Evolutionary conservation across 352 stramenopile genomes (phyloP), one percentile per base, ranked within the genome.

Genomic region (Phytophthora tubulina): DNA sequence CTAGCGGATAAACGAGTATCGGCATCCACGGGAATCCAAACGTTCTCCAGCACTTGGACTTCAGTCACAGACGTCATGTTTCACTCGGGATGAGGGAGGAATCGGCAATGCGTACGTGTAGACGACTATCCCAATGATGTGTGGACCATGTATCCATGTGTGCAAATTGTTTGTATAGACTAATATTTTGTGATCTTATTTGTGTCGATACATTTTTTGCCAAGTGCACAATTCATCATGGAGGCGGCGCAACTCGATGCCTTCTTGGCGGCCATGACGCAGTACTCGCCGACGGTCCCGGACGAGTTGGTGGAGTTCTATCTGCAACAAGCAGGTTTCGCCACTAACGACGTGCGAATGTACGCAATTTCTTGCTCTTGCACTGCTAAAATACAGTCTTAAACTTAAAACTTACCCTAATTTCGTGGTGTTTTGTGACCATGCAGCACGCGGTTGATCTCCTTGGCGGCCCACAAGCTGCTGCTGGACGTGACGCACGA

Each of bases 221-320:
- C 2, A 1, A 27, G 21, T 27, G 21, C 21, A 27, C 21, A 27
- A 27, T 27, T 27, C 39, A 88, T 90, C 78, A 66, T 76, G 56
- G 81, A 88, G 32, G 75, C 70, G 32, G 70, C 72, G 71, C 83
- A 92, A 62, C 59, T 95, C 42, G 79, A 82, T 42, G 85, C 92
- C 52, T 87, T 95, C 61, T 69, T 95, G 36, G 82, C 82, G 48
- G 80, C 84, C 56, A 78, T 93, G 72, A 76, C 72, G 63, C 77
- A 80, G 52, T 94, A 84, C 54, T 75, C 82, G 54, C 88, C 88
- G 1, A 90, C 86, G 17, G 77, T 95, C 6, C 88, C 88, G 3
- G 86, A 93, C 36, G 85, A 94, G 58, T 61, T 94, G 61, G 79
- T 95, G 1, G 80, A 92, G 56, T 92, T 86, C 63, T 91, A 93